These are phyloP conservation scores for Aspergillus transmontanensis DNA, from an alignment of 2,329 filamentous ascomycete genomes.

Conservation along the genomic window DNA sequence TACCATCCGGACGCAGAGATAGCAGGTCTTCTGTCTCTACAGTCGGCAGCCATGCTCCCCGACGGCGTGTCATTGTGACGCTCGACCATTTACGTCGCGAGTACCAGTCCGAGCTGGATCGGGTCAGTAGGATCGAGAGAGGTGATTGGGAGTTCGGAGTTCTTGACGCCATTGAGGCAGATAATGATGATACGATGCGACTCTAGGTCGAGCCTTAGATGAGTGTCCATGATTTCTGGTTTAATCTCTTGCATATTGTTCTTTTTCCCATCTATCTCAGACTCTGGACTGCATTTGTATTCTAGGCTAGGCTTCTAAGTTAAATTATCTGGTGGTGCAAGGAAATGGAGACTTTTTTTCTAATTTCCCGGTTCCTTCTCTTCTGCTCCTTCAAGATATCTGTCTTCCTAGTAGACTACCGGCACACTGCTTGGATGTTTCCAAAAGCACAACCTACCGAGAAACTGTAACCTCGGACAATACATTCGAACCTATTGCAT, in stretches of 20 bases:
- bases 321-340: slow-evolving; percentile 1
- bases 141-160: slow-evolving; percentile 79
- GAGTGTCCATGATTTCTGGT: slow-evolving; percentile 7
- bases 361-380: neutral
- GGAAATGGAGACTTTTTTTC: slow-evolving; percentile 1
- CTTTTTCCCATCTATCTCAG: neutral
- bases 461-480: no score
- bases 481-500: no score
- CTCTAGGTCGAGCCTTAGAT: slow-evolving; percentile 18
- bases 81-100: slow-evolving; percentile 83
- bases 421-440: neutral
- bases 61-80: slow-evolving; percentile 76
- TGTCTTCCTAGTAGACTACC: neutral
- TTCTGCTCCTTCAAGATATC: no score
- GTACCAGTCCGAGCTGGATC: slow-evolving; percentile 87
- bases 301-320: slow-evolving; percentile 7
- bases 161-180: slow-evolving; percentile 27
- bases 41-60: slow-evolving; percentile 16
- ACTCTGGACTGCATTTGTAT: slow-evolving; percentile 8
- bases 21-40: slow-evolving; percentile 25
- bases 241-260: neutral
- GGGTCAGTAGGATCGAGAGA: slow-evolving; percentile 82
- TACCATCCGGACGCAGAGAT: slow-evolving; percentile 22
- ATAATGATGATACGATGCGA: slow-evolving; percentile 42
- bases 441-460: no score